phyloP scores from a whole-genome alignment of 2,329 filamentous ascomycete genomes.

The Hypoxylon sp. region DNA sequence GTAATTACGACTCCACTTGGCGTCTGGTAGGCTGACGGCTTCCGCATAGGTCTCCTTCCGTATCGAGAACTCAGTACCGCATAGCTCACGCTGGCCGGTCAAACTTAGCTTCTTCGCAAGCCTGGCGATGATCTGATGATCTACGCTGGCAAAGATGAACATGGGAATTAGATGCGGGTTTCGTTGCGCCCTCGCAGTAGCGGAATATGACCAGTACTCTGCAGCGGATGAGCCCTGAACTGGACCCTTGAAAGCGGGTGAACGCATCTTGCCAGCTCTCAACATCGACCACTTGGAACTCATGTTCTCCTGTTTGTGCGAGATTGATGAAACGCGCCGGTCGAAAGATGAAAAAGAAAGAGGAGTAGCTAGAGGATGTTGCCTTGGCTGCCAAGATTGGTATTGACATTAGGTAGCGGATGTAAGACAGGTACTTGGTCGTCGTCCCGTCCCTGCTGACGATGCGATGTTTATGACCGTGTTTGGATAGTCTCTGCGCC shows the following conservation, averaged over 20 bases:
- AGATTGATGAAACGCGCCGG: not conserved
- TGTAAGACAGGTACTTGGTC: too few species aligned
- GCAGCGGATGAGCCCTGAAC: conserved; percentile 6
- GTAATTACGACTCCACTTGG: not conserved
- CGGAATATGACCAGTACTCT: conserved; percentile 16
- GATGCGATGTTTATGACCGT: conserved; percentile 10
- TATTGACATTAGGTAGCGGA: not conserved
- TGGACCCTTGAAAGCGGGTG: conserved; percentile 22
- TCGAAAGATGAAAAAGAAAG: not conserved
- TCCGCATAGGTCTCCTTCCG: conserved; percentile 1
- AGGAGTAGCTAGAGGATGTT: not conserved
- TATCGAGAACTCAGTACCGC: conserved; percentile 1
- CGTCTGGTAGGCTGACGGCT: not conserved
- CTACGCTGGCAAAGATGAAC: too few species aligned
- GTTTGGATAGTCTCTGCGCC: conserved; percentile 1
- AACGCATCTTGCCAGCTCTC: conserved; percentile 17
- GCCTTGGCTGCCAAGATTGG: not conserved
- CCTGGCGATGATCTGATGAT: conserved; percentile 7
- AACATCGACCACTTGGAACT: conserved; percentile 11
- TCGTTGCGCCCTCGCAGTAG: too few species aligned
- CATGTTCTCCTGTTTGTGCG: too few species aligned
- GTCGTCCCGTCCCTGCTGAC: not conserved
- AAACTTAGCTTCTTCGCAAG: conserved; percentile 8
- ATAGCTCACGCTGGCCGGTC: conserved; percentile 5
- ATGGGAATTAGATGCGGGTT: conserved; percentile 11